Base-by-base conservation (phyloP, 2,329 filamentous ascomycete genomes). In the Fusarium sp. region DNA sequence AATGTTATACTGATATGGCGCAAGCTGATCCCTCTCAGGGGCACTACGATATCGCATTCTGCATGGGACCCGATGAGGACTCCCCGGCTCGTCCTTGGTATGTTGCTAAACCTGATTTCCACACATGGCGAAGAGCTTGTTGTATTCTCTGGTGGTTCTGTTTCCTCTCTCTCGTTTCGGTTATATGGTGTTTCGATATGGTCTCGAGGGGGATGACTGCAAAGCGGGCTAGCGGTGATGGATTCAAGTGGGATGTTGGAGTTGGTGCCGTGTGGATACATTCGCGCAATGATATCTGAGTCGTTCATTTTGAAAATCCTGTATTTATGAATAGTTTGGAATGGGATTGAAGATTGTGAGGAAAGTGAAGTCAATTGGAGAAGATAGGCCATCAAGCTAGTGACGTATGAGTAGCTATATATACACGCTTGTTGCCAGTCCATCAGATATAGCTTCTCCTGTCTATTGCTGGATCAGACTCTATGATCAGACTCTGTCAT, bases 1-100 rank as follows among this genome's bases (percentile, higher is more conserved):
- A 78, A 77, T 11, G 76, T 77, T 5, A 77, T 22, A 47, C 69
- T 73, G 37, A 76, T 18, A 6, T 52, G 47, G 9, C 24, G 9
- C 0, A 10, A 27, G 24, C 47, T 52, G 47, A 52, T 2, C 4
- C 47, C 45, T 16, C 4, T 29, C 11, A 2, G 3, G 8, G 4
- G 2, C 24, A 52, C 24, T 1, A 52, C 47, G 7, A 52, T 29
- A 18, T 52, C 47, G 10, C 47, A 52, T 0, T 18, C 14, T 2
- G 47, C 0, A 18, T 18, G 8, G 10, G 24, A 52, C 1, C 47
- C 47, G 16, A 52, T 29, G 9, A 52, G 16, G 5, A 52, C 7
- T 8, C 47, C 47, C 8, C 47, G 47, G 2, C 22, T 2, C 1
- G 45, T 50, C 24, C 45, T 24, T 29, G 45, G 45, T 18, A 50